Evolutionary conservation across 805 yeast species (phyloP).

Genomic region (Kodamaea sagamina): DNA sequence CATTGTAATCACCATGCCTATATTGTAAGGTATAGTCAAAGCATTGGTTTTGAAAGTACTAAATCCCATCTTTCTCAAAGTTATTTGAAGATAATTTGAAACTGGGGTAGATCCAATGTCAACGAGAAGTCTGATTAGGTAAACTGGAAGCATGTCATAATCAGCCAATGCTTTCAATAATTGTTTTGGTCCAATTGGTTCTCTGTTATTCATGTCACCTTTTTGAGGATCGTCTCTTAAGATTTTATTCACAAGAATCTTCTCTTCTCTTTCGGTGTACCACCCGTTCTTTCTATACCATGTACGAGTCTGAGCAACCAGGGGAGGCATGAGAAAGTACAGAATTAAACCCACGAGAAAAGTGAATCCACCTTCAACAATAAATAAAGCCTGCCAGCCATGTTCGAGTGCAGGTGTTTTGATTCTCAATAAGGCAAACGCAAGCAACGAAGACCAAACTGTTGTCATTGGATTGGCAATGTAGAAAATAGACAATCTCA

Average conservation of each 20-base stretch:
- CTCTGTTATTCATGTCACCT: conserved; percentile 35
- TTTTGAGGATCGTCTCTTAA: conserved; percentile 34
- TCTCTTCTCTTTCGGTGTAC: conserved; percentile 32
- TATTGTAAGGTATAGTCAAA: conserved; percentile 52
- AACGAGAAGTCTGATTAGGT: conserved; percentile 24
- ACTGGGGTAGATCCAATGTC: conserved; percentile 24
- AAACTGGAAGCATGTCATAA: conserved; percentile 32
- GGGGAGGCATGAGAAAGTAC: conserved; percentile 51
- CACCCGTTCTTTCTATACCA: conserved; percentile 28
- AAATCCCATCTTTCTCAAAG: conserved; percentile 44
- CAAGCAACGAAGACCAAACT: conserved; percentile 49
- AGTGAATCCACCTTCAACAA: conserved; percentile 27
- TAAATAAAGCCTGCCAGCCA: conserved; percentile 29
- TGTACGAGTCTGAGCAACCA: conserved; percentile 38
- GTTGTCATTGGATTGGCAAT: conserved; percentile 52
- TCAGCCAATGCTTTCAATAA: conserved; percentile 24
- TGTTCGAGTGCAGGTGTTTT: conserved; percentile 17
- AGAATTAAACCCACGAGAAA: conserved; percentile 25
- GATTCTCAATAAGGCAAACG: conserved; percentile 53
- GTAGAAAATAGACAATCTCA: conserved; percentile 63
- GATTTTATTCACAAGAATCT: conserved; percentile 30
- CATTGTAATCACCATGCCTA: conserved; percentile 26
- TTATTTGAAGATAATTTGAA: conserved; percentile 15
- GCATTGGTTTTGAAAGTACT: conserved; percentile 53
- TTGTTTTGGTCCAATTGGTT: conserved; percentile 24